Evolutionary conservation across 2,329 filamentous ascomycete species (phyloP).

Genomic region (Penicillium sp.): DNA sequence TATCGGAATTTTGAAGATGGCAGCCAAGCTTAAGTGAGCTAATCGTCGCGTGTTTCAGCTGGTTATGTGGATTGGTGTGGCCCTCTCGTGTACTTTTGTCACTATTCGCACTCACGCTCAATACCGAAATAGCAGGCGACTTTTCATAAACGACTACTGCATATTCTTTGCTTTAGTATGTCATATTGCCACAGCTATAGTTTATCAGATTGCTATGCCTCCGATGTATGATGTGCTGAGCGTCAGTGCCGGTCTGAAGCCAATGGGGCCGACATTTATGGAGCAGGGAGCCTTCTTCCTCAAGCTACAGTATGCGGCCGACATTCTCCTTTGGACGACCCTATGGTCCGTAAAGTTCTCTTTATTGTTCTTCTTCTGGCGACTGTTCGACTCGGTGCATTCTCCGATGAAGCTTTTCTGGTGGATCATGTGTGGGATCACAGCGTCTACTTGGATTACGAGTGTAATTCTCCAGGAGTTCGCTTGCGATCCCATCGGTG

Average conservation of each 20-base stretch:
- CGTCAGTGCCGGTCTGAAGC: background rate
- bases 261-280: background rate
- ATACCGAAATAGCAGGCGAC: background rate
- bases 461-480: background rate
- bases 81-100: background rate
- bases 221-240: background rate
- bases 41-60: background rate
- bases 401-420: background rate
- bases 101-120: background rate
- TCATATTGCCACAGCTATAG: background rate
- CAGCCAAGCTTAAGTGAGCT: background rate
- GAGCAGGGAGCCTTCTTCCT: background rate
- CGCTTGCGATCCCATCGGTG: background rate
- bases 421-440: background rate
- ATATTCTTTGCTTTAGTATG: background rate
- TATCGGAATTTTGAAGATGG: background rate
- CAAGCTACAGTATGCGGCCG: background rate
- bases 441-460: background rate
- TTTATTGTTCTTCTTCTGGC: background rate
- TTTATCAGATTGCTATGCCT: background rate
- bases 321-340: background rate
- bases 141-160: background rate
- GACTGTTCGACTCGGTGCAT: background rate
- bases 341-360: background rate
- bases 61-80: background rate